Evolutionary conservation across 1,284 basidiomycete species (phyloP).

Genomic region (Amylostereum areolatum): DNA sequence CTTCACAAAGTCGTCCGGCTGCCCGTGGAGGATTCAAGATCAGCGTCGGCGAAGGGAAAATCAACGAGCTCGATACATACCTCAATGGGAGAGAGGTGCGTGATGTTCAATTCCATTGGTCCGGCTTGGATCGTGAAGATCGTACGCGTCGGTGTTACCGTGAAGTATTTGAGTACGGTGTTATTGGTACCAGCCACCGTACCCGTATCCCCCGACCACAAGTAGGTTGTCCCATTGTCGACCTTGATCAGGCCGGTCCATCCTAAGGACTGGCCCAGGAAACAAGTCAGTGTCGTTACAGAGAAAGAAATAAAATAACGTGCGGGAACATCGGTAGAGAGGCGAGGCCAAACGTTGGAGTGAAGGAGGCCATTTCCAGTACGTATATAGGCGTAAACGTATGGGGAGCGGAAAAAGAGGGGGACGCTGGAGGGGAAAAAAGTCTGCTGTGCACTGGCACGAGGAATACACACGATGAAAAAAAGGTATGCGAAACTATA

Average conservation of each 20-base stretch:
- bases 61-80: neutral
- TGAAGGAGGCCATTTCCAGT: neutral
- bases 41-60: neutral
- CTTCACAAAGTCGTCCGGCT: conserved; percentile 13
- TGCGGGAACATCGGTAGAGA: neutral
- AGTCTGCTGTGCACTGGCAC: neutral
- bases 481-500: too few species aligned
- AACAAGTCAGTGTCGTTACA: too few species aligned
- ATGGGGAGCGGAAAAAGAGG: neutral
- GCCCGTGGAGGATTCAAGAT: neutral
- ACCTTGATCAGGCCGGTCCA: neutral
- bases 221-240: neutral
- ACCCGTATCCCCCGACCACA: neutral
- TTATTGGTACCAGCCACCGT: neutral
- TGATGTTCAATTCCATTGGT: conserved; percentile 6
- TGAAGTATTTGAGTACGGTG: conserved; percentile 3
- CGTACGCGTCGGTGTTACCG: conserved; percentile 11
- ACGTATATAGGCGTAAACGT: neutral
- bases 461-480: neutral
- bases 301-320: neutral
- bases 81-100: conserved; percentile 14
- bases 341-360: conserved; percentile 8
- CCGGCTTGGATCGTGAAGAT: conserved; percentile 9
- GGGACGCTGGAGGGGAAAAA: neutral
- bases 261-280: neutral